Evolutionary conservation across 129 eudicot genomes (phyloP).

Genomic region (Rutidosis leptorrhynchoides): DNA sequence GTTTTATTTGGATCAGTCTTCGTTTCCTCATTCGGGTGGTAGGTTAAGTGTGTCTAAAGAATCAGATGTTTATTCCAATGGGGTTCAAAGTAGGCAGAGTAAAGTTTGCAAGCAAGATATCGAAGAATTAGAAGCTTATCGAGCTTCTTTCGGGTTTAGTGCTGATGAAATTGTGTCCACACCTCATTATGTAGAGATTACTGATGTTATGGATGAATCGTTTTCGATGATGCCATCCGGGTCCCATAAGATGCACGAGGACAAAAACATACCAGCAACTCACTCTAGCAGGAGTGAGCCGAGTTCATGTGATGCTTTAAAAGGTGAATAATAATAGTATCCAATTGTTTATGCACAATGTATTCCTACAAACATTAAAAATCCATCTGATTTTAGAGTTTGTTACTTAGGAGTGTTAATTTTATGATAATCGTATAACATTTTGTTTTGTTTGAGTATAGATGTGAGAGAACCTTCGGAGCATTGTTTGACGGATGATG

Average conservation of each 20-base stretch:
- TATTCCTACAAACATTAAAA: background rate
- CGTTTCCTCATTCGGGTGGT: constrained; percentile 77
- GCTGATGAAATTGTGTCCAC: constrained; percentile 91
- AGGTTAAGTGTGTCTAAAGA: constrained; percentile 86
- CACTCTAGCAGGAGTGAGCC: constrained; percentile 24
- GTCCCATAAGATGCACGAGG: constrained; percentile 39
- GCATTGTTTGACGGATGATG: constrained; percentile 58
- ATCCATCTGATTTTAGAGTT: background rate
- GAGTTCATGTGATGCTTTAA: constrained; percentile 28
- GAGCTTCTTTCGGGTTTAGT: constrained; percentile 98
- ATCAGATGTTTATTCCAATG: constrained; percentile 71
- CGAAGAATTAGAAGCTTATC: constrained; percentile 89
- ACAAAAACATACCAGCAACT: constrained; percentile 27
- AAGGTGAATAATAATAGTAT: constrained; percentile 42
- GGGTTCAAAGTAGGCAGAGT: constrained; percentile 61
- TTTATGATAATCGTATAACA: background rate
- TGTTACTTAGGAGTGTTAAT: background rate
- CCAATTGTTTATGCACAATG: background rate
- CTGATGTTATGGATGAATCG: constrained; percentile 70
- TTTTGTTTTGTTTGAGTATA: constrained; percentile 3
- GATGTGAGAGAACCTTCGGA: constrained; percentile 24
- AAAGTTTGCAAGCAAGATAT: constrained; percentile 64
- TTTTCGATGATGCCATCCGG: constrained; percentile 59
- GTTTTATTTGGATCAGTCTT: constrained; percentile 76
- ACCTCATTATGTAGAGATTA: constrained; percentile 82